Evolutionary conservation across 495 filamentous ascomycete genomes (phyloP).

Genomic region (Penicillium herquei): DNA sequence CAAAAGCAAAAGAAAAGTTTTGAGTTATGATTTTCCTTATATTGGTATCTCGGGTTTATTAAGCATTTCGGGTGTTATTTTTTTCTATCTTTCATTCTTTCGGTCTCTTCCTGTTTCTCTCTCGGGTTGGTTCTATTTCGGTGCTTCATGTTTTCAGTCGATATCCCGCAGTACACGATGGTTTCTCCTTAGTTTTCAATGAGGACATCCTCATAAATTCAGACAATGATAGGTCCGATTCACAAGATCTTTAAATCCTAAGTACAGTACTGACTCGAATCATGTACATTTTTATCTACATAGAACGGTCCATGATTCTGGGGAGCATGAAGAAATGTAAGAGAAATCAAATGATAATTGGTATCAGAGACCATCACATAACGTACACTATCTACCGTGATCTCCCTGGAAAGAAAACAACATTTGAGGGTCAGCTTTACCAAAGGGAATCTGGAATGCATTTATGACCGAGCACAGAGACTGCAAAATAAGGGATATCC

Average conservation of each 20-base stretch:
- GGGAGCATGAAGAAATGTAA: not conserved
- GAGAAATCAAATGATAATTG: not conserved
- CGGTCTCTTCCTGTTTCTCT: not conserved
- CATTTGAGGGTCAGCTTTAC: not conserved
- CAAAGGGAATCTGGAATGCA: not conserved
- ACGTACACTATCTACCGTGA: slow-evolving; percentile 10
- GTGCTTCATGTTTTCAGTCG: no score
- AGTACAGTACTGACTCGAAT: not conserved
- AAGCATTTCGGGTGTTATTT: slow-evolving; percentile 4
- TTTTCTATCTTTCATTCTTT: slow-evolving; percentile 4
- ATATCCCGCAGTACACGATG: slow-evolving; percentile 36
- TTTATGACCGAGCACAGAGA: not conserved
- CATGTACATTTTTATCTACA: not conserved
- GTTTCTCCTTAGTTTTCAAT: slow-evolving; percentile 8
- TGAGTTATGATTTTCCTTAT: not conserved
- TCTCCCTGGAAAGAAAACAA: no score
- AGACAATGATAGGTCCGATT: not conserved
- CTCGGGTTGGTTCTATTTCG: no score
- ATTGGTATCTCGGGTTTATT: not conserved
- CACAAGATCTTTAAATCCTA: not conserved
- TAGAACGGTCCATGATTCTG: not conserved
- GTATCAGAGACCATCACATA: slow-evolving; percentile 20
- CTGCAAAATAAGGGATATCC: not conserved
- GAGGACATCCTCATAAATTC: slow-evolving; percentile 7
- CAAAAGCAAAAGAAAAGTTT: not conserved